Evolutionary conservation across 2,329 filamentous ascomycete species (phyloP), one percentile per base, ranked within the genome.

Genomic region (Epicoccum sorghinum): DNA sequence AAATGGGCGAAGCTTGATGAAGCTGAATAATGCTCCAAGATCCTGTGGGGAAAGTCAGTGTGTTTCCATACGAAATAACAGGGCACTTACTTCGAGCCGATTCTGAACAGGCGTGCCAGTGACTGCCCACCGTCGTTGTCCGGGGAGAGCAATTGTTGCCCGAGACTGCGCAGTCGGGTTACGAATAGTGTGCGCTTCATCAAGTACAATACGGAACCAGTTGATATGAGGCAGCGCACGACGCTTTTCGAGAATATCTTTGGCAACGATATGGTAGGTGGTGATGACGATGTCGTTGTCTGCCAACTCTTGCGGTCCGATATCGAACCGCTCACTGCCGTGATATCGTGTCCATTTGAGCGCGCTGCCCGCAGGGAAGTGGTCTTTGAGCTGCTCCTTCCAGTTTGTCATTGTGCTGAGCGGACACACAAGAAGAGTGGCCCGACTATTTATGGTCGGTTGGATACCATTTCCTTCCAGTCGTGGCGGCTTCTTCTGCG

Each of bases 81-180:
- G 18, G 7, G 1, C 29, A 23, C 46, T 45, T 47, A 62, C 60
- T 25, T 92, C 67, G 2, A 98, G 82, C 4, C 90, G 88, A 69
- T 99, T 99, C 75, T 98, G 93, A 7, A 98, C 90, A 0, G 93
- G 95, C 0, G 95, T 98, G 49, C 93, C 95, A 0, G 95, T 98
- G n/a, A 98, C 91, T 3, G 93, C 93, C 95, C 95, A 99, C 30
- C 93, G 88, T 29, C 93, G 86, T 68, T 90, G 84, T 2, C 92
- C 90, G 56, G 89, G 83, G 3, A 98, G 80, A 18, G 86, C 84
- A 60, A 91, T 93, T 18, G 95, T 90, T 3, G 91, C 90, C 71
- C 93, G 91, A 48, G 92, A 96, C 62, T 93, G 89, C 0, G 92
- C 93, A 3, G 82, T 84, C 59, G 90, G 88, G 65, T 96, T 93